phyloP scores from a whole-genome alignment of 2,329 filamentous ascomycete species.

The Neophaeococcomyces mojaviensis region DNA sequence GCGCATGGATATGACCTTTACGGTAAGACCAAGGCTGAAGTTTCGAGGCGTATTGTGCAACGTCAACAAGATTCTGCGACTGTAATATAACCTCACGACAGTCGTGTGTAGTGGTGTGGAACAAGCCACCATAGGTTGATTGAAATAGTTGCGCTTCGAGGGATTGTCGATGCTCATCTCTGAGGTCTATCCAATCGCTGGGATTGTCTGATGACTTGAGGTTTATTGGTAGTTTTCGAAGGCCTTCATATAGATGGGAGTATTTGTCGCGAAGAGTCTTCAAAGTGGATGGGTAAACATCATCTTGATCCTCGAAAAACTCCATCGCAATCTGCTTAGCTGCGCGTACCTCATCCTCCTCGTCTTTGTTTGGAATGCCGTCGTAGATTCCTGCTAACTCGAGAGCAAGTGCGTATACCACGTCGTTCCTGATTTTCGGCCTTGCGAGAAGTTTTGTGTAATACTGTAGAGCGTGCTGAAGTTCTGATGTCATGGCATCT shows the following conservation, averaged over 20 bases:
- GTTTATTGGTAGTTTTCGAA: not conserved
- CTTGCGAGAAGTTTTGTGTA: not conserved
- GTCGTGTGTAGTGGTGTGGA: not conserved
- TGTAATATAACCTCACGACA: not conserved
- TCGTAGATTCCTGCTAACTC: not conserved
- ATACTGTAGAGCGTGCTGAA: not conserved
- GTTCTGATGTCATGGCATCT: not conserved
- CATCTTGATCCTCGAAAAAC: not conserved
- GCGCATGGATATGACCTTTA: not conserved
- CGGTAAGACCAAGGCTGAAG: not conserved
- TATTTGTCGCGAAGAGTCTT: not conserved
- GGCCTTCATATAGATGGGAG: not conserved
- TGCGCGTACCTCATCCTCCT: too few relatives aligned
- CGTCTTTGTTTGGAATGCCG: not conserved
- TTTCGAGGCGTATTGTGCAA: not conserved
- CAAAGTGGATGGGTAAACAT: not conserved
- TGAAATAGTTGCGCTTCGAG: not conserved
- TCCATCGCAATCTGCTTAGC: not conserved
- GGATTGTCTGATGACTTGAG: not conserved
- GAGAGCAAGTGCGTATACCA: not conserved
- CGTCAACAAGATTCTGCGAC: not conserved
- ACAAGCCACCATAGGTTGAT: not conserved
- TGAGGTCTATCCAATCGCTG: not conserved
- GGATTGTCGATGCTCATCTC: not conserved
- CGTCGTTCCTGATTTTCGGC: not conserved